Evolutionary conservation across 441 rosid genomes (phyloP).

Genomic region (Macaranga tanarius): DNA sequence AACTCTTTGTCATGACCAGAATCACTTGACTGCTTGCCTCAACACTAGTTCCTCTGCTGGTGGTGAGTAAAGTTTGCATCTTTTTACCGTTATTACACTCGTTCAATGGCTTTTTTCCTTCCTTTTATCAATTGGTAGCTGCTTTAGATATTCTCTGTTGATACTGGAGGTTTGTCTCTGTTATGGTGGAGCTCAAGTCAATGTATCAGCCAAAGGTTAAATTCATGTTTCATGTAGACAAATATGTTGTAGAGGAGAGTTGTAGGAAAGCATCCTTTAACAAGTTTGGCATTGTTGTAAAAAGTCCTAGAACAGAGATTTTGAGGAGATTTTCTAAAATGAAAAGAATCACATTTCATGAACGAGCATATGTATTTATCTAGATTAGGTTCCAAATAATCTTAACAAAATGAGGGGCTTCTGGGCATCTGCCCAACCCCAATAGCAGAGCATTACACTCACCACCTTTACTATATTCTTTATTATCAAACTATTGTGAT

Average conservation of each 20-base stretch:
- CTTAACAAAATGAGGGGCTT: too few relatives aligned
- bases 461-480: background rate
- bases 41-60: slow-evolving; percentile 3
- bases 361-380: too few relatives aligned
- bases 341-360: background rate
- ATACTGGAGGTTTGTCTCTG: background rate
- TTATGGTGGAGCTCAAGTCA: background rate
- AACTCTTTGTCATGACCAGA: slow-evolving; percentile 3
- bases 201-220: background rate
- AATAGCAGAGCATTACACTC: background rate
- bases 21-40: slow-evolving; percentile 19
- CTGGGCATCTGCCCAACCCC: background rate
- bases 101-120: background rate
- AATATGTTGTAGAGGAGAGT: background rate
- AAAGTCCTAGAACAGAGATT: background rate
- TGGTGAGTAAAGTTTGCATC: slow-evolving; percentile 6
- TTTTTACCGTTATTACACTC: slow-evolving; percentile 1
- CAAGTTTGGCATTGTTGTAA: background rate
- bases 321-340: background rate
- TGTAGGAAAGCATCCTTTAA: background rate
- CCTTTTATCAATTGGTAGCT: background rate
- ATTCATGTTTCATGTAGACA: background rate
- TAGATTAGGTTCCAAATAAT: background rate
- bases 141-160: background rate
- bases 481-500: background rate